Conservation (phyloP, 2,329 filamentous ascomycete species). For the Chaetomium strumarium region DNA sequence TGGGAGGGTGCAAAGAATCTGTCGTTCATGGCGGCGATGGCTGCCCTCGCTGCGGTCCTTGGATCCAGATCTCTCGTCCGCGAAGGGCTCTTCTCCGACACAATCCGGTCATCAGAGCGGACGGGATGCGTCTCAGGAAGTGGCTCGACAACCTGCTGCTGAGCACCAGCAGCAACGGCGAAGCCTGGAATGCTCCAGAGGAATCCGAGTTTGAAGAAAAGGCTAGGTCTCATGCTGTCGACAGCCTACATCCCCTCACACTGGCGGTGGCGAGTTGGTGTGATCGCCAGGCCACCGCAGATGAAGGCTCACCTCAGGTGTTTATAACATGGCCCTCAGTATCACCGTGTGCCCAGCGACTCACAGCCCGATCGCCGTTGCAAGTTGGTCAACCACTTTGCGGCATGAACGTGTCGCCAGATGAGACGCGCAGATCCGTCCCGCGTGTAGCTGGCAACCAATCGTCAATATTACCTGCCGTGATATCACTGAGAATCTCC, state of each 20-base stretch:
- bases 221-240: neutral
- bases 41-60: slow-evolving; percentile 17
- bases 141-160: neutral
- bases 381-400: neutral
- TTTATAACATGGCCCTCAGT: neutral
- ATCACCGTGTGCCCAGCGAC: neutral
- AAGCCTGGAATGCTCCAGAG: neutral
- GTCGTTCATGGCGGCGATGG: slow-evolving; percentile 33
- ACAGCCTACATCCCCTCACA: neutral
- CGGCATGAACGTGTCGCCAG: neutral
- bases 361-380: neutral
- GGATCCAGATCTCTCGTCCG: slow-evolving; percentile 7
- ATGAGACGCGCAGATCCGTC: neutral
- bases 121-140: neutral
- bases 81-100: neutral
- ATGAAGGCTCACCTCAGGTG: neutral
- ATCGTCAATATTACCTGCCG: neutral
- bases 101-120: neutral
- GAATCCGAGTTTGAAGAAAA: neutral
- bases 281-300: neutral
- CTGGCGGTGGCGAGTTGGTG: neutral
- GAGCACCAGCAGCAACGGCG: neutral
- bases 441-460: neutral
- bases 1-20: slow-evolving; percentile 30
- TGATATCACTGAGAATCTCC: neutral